phyloP scores from a whole-genome alignment of 441 rosid genomes.

The Euphorbia celastroides region DNA sequence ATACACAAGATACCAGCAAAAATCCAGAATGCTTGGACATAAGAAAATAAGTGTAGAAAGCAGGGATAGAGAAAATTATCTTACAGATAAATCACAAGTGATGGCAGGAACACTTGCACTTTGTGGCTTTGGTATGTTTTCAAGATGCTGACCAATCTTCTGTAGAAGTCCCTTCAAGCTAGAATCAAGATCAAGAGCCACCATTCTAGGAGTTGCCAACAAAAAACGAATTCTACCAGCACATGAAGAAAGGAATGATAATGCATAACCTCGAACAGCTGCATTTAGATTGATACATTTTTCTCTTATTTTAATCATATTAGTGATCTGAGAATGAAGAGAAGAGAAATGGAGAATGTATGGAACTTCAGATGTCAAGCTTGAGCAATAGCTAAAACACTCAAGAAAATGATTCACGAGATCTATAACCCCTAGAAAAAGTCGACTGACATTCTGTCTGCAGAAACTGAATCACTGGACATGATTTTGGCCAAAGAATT shows the following conservation, averaged over 20 bases:
- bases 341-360: constrained; percentile 11
- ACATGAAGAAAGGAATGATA: constrained; percentile 97
- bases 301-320: constrained; percentile 17
- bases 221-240: constrained; percentile 95
- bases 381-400: too few species aligned
- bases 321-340: constrained; percentile 11
- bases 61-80: constrained; percentile 32
- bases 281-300: constrained; percentile 38
- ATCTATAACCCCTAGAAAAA: background rate
- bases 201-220: constrained; percentile 96
- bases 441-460: background rate
- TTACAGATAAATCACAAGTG: constrained; percentile 93
- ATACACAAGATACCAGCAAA: background rate
- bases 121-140: constrained; percentile 84
- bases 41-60: constrained; percentile 7
- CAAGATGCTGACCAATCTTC: constrained; percentile 80
- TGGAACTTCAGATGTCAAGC: background rate
- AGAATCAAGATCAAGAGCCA: constrained; percentile 95
- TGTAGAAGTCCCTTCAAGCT: constrained; percentile 87
- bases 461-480: background rate
- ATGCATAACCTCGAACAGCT: constrained; percentile 98
- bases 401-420: background rate
- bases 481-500: background rate
- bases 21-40: constrained; percentile 1
- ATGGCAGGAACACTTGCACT: constrained; percentile 88